Conservation (phyloP, 2,329 filamentous ascomycete species). For the Cadophora sp. region DNA sequence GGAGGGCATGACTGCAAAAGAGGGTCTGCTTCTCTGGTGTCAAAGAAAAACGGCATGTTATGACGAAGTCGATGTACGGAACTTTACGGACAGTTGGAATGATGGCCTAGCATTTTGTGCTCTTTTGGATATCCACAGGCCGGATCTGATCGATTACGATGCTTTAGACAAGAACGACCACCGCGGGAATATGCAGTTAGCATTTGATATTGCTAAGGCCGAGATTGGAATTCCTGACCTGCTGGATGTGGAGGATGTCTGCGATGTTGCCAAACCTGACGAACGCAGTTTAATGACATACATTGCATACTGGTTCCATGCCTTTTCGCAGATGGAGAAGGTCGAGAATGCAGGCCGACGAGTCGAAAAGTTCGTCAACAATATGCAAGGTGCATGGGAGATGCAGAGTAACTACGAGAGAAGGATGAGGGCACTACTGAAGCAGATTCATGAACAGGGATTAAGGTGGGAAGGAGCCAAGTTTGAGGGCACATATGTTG, state of each 20-base stretch:
- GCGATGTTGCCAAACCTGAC: conserved; percentile 93
- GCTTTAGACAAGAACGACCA: conserved; percentile 93
- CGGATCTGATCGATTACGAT: conserved; percentile 97
- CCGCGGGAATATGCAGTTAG: conserved; percentile 95
- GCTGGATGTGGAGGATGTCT: conserved; percentile 97
- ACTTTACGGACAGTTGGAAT: conserved; percentile 97
- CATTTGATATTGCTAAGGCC: conserved; percentile 93
- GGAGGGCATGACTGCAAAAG: conserved; percentile 97
- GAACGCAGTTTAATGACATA: conserved; percentile 99
- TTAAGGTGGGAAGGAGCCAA: conserved; percentile 78
- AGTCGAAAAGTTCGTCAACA: conserved; percentile 98
- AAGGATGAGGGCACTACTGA: conserved; percentile 83
- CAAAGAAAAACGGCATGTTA: conserved; percentile 99
- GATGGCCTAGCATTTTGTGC: conserved; percentile 97
- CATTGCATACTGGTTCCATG: conserved; percentile 99
- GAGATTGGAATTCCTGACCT: conserved; percentile 97
- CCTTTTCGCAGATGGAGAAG: conserved; percentile 98
- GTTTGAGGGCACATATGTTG: conserved; percentile 90
- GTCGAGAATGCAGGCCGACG: conserved; percentile 96
- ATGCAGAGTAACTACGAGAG: conserved; percentile 98
- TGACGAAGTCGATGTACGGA: conserved; percentile 92
- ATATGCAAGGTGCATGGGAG: conserved; percentile 99
- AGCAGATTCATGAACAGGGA: conserved; percentile 75
- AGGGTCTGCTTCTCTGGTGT: conserved; percentile 94
- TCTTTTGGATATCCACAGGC: conserved; percentile 93